Percentiles rank a stretch among this genome's conserved stretches.
These are phyloP conservation scores for Hyphopichia burtonii DNA, from an alignment of 1,139 yeast genomes.

Conservation along the genomic window DNA sequence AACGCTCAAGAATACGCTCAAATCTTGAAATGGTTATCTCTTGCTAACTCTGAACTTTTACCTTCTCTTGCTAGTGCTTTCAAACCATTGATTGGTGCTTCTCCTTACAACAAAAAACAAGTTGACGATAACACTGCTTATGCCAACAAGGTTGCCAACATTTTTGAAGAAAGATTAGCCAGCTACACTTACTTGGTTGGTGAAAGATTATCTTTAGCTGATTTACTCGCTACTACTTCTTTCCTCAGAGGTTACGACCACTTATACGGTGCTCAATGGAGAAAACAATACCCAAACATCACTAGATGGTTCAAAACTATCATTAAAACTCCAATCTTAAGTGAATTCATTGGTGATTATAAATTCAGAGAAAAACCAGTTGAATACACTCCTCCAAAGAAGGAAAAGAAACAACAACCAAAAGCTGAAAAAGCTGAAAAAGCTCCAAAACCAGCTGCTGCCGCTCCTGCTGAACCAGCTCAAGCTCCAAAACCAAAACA, in stretches of 20 bases:
- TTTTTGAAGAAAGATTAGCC: conserved; percentile 64
- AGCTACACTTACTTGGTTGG: conserved; percentile 87
- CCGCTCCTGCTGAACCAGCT: conserved; percentile 40
- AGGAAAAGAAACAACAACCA: conserved; percentile 56
- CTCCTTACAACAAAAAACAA: conserved; percentile 75
- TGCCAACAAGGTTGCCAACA: conserved; percentile 38
- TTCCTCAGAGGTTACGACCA: conserved; percentile 63
- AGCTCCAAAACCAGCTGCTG: conserved; percentile 36
- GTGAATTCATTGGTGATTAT: conserved; percentile 40
- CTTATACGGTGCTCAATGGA: conserved; percentile 77
- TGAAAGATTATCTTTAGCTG: conserved; percentile 86
- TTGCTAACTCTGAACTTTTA: conserved; percentile 70
- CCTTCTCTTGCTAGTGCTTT: conserved; percentile 33
- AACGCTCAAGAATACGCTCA: conserved; percentile 66
- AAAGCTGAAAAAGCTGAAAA: conserved; percentile 37
- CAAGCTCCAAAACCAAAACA: conserved; percentile 76
- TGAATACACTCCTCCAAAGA: conserved; percentile 76
- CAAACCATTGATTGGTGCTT: conserved; percentile 33
- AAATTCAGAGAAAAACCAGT: conserved; percentile 65
- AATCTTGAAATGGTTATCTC: conserved; percentile 80
- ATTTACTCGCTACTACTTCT: conserved; percentile 52
- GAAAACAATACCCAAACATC: conserved; percentile 67
- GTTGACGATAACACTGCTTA: conserved; percentile 54
- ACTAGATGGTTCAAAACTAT: conserved; percentile 88
- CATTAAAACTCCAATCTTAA: conserved; percentile 54